Evolutionary conservation across 23 red algal species (phyloP).

Genomic region (Gracilaria gracilis): DNA sequence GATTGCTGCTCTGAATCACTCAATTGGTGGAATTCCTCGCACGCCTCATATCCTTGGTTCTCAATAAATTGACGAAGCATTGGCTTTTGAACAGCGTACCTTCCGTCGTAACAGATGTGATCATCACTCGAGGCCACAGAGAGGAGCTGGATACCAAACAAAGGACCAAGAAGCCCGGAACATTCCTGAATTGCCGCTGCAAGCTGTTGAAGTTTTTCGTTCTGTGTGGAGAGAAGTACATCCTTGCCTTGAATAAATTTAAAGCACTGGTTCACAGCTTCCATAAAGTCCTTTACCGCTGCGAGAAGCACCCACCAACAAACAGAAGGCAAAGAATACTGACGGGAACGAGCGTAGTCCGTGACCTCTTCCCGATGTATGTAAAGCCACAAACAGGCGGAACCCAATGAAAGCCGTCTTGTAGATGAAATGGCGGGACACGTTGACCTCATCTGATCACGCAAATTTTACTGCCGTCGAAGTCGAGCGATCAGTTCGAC

Average conservation of each 20-base stretch:
- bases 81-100: background rate
- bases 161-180: background rate
- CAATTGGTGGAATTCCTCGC: background rate
- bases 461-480: background rate
- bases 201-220: background rate
- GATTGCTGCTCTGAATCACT: too few relatives aligned
- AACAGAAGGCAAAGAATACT: background rate
- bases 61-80: background rate
- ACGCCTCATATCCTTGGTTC: background rate
- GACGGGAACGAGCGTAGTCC: background rate
- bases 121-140: background rate
- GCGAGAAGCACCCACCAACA: background rate
- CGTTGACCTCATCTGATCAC: background rate
- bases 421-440: background rate
- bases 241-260: slow-evolving; percentile 5
- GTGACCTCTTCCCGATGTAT: background rate
- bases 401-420: background rate
- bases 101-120: background rate
- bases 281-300: background rate
- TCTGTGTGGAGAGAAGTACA: background rate
- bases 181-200: background rate
- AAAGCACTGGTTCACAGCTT: background rate
- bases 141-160: background rate
- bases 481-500: background rate
- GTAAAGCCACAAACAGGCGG: background rate